Evolutionary conservation across 768 basidiomycete species (phyloP).

Genomic region (Pleurotus sapidus): DNA sequence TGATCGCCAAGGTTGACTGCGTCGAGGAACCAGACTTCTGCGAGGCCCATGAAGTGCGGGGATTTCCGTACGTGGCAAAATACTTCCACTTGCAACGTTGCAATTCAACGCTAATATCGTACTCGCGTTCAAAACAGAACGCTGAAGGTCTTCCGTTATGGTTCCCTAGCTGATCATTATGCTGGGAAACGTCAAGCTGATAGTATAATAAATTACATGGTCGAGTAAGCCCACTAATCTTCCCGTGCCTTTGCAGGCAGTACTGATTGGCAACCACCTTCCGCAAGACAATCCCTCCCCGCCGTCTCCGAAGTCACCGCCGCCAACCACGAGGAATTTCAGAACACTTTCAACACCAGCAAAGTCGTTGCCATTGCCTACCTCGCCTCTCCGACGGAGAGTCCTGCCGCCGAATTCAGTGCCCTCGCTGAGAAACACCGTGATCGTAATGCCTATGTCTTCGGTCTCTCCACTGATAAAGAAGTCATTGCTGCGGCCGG

Average conservation of each 20-base stretch:
- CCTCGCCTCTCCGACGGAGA: slow-evolving; percentile 67
- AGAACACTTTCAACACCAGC: slow-evolving; percentile 66
- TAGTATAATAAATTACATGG: slow-evolving; percentile 95
- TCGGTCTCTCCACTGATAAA: slow-evolving; percentile 79
- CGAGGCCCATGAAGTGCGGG: slow-evolving; percentile 80
- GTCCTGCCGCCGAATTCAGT: slow-evolving; percentile 73
- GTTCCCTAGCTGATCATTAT: slow-evolving; percentile 73
- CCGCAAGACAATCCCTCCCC: slow-evolving; percentile 79
- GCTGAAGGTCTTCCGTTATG: slow-evolving; percentile 88
- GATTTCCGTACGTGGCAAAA: slow-evolving; percentile 77
- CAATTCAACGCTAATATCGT: too few relatives aligned
- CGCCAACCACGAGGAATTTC: slow-evolving; percentile 81
- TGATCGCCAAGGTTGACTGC: slow-evolving; percentile 95
- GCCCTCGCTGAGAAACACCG: slow-evolving; percentile 83
- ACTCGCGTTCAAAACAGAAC: slow-evolving; percentile 45
- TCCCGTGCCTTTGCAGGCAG: neutral
- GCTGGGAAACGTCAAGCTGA: slow-evolving; percentile 89
- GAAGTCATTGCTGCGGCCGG: slow-evolving; percentile 66
- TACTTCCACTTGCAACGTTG: too few relatives aligned
- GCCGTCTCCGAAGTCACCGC: slow-evolving; percentile 83
- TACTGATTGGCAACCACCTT: slow-evolving; percentile 8
- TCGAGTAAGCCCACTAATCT: slow-evolving; percentile 60
- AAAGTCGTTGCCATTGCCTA: slow-evolving; percentile 70
- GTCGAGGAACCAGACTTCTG: slow-evolving; percentile 93
- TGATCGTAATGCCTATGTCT: slow-evolving; percentile 75